phyloP scores from a whole-genome alignment of 2,329 filamentous ascomycete species.

The Cercospora sp. region DNA sequence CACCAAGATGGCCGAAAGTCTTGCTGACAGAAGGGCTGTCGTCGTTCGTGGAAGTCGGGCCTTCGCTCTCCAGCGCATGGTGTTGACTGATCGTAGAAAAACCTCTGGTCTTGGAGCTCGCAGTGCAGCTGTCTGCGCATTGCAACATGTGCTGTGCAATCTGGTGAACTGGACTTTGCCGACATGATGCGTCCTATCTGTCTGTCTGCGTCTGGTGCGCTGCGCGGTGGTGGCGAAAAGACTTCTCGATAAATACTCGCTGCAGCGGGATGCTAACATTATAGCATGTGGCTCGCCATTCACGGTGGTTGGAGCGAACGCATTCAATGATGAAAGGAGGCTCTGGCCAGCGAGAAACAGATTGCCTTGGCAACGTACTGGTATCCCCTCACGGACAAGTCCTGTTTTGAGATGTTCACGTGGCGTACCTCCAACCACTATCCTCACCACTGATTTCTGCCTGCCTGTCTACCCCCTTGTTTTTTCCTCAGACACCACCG shows the following conservation, averaged over 20 bases:
- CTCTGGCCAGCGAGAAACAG: background rate
- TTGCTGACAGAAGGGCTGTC: background rate
- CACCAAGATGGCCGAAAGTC: conserved; percentile 10
- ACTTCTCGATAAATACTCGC: background rate
- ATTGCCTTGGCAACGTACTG: background rate
- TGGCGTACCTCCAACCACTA: conserved; percentile 20
- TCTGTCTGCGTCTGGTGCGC: background rate
- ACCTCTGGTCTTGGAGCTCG: background rate
- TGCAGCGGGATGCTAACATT: background rate
- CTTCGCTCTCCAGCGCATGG: background rate
- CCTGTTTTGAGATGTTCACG: background rate
- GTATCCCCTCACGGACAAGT: background rate
- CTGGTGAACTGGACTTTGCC: background rate
- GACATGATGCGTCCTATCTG: background rate
- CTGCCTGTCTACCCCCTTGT: conserved; percentile 18
- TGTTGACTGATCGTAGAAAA: background rate
- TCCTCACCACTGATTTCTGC: conserved; percentile 17
- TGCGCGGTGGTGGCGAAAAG: background rate
- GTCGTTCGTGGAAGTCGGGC: background rate
- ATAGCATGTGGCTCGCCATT: background rate
- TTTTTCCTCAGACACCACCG: conserved; percentile 21
- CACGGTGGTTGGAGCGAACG: background rate
- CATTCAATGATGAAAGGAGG: background rate
- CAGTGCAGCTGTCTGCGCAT: background rate
- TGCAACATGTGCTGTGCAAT: background rate